These are phyloP conservation scores for Saccharomycopsis microspora DNA, from an alignment of 805 yeast genomes.

Conservation along the genomic window DNA sequence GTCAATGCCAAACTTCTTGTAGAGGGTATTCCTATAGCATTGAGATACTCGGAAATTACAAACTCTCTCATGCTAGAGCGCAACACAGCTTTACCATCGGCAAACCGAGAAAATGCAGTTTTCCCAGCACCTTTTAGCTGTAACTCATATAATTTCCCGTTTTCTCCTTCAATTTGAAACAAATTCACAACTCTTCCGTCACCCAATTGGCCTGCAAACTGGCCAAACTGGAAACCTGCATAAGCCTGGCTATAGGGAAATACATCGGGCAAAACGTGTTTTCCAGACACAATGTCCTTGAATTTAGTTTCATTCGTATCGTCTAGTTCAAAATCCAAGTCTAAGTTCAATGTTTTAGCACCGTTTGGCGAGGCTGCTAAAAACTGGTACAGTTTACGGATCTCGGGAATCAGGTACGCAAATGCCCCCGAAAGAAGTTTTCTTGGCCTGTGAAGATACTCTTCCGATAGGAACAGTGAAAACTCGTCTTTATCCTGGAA, in stretches of 20 bases:
- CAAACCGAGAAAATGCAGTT: slow-evolving; percentile 89
- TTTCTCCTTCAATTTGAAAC: slow-evolving; percentile 49
- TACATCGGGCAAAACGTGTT: slow-evolving; percentile 29
- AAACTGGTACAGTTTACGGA: slow-evolving; percentile 38
- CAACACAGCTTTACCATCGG: slow-evolving; percentile 91
- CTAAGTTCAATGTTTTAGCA: slow-evolving; percentile 48
- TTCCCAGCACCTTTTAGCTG: slow-evolving; percentile 89
- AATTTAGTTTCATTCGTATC: slow-evolving; percentile 34
- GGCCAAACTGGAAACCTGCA: slow-evolving; percentile 95
- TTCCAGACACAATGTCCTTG: slow-evolving; percentile 52
- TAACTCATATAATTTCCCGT: slow-evolving; percentile 40
- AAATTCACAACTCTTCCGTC: slow-evolving; percentile 86
- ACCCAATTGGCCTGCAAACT: slow-evolving; percentile 94
- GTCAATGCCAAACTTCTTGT: slow-evolving; percentile 75
- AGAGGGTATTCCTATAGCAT: slow-evolving; percentile 76
- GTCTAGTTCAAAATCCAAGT: slow-evolving; percentile 12
- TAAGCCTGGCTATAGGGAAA: slow-evolving; percentile 86
- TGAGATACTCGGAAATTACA: slow-evolving; percentile 68
- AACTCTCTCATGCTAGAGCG: slow-evolving; percentile 85
- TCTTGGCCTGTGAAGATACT: slow-evolving; percentile 40
- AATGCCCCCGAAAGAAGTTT: slow-evolving; percentile 49
- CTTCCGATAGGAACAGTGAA: slow-evolving; percentile 13
- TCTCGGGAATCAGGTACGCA: slow-evolving; percentile 64
- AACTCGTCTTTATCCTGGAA: slow-evolving; percentile 6
- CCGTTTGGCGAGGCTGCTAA: slow-evolving; percentile 52